A percentile compares a stretch with the other conserved stretches of the same genome.
These are phyloP conservation scores for Monosporascus sp. DNA, from an alignment of 2,329 filamentous ascomycete species.

Conservation along the genomic window DNA sequence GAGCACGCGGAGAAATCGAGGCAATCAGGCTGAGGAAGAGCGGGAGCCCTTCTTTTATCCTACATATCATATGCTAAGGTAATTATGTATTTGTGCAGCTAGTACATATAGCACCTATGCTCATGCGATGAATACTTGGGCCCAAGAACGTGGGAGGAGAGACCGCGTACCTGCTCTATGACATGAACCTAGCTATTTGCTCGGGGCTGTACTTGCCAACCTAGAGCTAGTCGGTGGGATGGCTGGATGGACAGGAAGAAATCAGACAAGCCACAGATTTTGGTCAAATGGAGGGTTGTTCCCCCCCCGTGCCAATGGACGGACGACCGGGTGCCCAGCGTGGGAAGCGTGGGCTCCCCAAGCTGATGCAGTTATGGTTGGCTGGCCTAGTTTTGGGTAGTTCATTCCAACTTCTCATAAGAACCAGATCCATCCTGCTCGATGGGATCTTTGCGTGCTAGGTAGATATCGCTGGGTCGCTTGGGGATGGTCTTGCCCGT, in stretches of 20 bases:
- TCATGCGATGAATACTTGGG: no score
- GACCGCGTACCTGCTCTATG: not conserved
- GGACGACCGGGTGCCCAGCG: not conserved
- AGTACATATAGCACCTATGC: no score
- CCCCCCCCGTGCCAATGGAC: not conserved
- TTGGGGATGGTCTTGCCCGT: not conserved
- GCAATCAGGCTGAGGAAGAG: no score
- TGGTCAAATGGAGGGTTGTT: not conserved
- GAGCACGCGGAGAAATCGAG: no score
- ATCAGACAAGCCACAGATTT: not conserved
- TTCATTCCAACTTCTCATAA: no score
- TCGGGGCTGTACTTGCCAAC: not conserved
- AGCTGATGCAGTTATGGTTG: not conserved
- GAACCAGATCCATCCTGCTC: not conserved
- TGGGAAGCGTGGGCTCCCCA: not conserved
- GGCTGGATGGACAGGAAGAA: not conserved
- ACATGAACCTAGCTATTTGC: not conserved
- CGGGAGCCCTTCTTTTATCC: no score
- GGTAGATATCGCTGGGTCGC: not conserved
- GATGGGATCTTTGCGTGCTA: not conserved
- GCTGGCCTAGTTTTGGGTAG: not conserved
- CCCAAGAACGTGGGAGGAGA: not conserved
- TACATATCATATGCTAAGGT: no score
- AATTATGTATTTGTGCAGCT: not conserved
- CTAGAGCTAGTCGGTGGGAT: not conserved